phyloP scores from a whole-genome alignment of 1,139 yeast species.

The Meyerozyma athensensis region DNA sequence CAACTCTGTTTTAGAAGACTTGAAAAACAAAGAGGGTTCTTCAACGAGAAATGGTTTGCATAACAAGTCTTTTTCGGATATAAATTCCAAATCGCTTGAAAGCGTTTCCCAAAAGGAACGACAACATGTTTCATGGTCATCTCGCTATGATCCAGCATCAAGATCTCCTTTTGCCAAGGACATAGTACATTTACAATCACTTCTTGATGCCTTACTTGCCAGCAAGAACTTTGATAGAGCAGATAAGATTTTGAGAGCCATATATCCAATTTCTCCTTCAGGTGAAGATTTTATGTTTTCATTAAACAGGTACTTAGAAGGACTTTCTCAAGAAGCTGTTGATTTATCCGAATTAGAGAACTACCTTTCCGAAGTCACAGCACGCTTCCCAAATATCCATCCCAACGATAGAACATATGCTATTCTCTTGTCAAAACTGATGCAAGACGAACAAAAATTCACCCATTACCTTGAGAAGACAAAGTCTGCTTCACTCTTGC shows the following conservation, averaged over 20 bases:
- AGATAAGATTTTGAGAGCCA: conserved; percentile 55
- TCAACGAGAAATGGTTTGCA: conserved; percentile 11
- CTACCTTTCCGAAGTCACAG: conserved; percentile 24
- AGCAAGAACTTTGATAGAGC: conserved; percentile 71
- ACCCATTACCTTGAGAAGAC: conserved; percentile 28
- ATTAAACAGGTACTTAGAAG: conserved; percentile 36
- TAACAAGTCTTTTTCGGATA: conserved; percentile 21
- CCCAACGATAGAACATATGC: conserved; percentile 47
- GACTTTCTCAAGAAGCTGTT: conserved; percentile 27
- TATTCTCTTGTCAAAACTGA: conserved; percentile 21
- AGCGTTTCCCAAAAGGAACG: conserved; percentile 16
- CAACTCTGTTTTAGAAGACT: conserved; percentile 13
- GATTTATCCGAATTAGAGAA: conserved; percentile 22
- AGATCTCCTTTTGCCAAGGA: conserved; percentile 51
- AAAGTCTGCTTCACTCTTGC: conserved; percentile 9
- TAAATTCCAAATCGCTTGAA: conserved; percentile 13
- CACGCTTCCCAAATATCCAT: conserved; percentile 23
- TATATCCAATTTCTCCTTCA: conserved; percentile 39
- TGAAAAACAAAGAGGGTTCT: conserved; percentile 9
- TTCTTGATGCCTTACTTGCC: conserved; percentile 75
- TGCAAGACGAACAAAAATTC: conserved; percentile 17
- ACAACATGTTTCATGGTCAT: conserved; percentile 30
- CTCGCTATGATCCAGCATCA: conserved; percentile 39
- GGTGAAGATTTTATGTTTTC: conserved; percentile 30
- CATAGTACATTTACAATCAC: conserved; percentile 64